Base-by-base conservation (phyloP, 2,329 filamentous ascomycete species). In the Hymenotorrendiella dingleyae region DNA sequence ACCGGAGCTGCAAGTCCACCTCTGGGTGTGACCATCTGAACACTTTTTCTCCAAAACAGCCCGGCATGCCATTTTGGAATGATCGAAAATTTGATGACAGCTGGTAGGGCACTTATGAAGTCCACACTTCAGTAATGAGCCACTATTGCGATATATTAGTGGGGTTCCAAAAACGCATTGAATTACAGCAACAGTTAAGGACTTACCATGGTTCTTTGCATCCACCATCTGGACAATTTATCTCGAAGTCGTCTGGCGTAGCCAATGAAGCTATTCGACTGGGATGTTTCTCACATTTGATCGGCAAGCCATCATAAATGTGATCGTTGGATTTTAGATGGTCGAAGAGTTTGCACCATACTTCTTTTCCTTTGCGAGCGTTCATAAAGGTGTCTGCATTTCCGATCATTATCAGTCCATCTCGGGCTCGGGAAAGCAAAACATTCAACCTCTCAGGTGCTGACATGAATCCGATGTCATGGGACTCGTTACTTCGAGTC, bases 401-500 rank as follows among this genome's bases (percentile, higher is more conserved):
- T 0, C 84, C 82, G 32, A 88, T 74, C 50, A 90, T 67, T n/a
- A 87, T 73, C 11, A 89, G 58, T 0, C 68, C 74, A 41, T 84
- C 66, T 1, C 82, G 70, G 0, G 84, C 83, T 45, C 85, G 67
- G 0, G 83, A 84, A 1, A 86, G 61, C 2, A 89, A 62, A 0
- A 89, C 84, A 14, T 87, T 87, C 0, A 88, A 58, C 1, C 85
- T 69, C 50, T 89, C 75, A 0, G 76, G 76, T 0, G 80, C 68
- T 0, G 66, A 57, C 69, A 89, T 78, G 57, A 89, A 89, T 0
- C 85, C 84, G 22, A 88, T 84, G 1, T 87, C 78, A 0, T 76
- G 73, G 0, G 56, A 55, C 0, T 54, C 44, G 48, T 89, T 89
- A 57, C 82, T 84, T 4, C 85, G 67, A 0, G 82, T 86, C 9